Evolutionary conservation across 2,329 filamentous ascomycete genomes (phyloP).

Genomic region (Xylaria sp.): DNA sequence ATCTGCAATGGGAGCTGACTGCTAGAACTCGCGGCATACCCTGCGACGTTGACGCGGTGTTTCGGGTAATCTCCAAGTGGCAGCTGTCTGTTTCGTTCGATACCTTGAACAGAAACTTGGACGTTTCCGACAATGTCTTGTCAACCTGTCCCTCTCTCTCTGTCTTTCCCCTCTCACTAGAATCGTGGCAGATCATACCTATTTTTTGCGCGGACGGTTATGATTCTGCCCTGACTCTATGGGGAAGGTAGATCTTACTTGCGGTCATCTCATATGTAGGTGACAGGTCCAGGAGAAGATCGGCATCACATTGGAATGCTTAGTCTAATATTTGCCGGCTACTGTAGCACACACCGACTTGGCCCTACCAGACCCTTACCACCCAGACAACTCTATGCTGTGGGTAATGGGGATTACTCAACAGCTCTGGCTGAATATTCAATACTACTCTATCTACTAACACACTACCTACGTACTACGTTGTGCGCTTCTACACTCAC

Average conservation of each 20-base stretch:
- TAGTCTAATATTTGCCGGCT: conserved; percentile 15
- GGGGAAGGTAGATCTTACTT: conserved; percentile 27
- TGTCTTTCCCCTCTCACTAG: background rate
- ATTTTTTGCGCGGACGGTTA: conserved; percentile 5
- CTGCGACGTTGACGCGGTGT: conserved; percentile 20
- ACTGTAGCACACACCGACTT: conserved; percentile 13
- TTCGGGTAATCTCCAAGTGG: conserved; percentile 15
- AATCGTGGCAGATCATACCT: conserved; percentile 2
- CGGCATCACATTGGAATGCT: conserved; percentile 25
- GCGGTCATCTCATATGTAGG: conserved; percentile 2
- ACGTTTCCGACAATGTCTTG: conserved; percentile 2
- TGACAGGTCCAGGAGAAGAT: conserved; percentile 27
- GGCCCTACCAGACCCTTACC: background rate
- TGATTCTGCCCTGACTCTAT: conserved; percentile 19
- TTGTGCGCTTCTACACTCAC: background rate
- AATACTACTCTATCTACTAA: conserved; percentile 4
- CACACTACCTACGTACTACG: background rate
- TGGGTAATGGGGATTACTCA: conserved; percentile 6
- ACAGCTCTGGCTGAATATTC: conserved; percentile 19
- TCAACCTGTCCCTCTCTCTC: background rate
- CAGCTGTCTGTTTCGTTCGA: conserved; percentile 13
- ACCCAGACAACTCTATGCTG: conserved; percentile 8
- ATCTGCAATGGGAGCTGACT: background rate
- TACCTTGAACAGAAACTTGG: background rate
- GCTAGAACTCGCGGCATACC: background rate